Evolutionary conservation across 352 stramenopile genomes (phyloP), one percentile per base, ranked within the genome.

Genomic region (Phytophthora ramorum): DNA sequence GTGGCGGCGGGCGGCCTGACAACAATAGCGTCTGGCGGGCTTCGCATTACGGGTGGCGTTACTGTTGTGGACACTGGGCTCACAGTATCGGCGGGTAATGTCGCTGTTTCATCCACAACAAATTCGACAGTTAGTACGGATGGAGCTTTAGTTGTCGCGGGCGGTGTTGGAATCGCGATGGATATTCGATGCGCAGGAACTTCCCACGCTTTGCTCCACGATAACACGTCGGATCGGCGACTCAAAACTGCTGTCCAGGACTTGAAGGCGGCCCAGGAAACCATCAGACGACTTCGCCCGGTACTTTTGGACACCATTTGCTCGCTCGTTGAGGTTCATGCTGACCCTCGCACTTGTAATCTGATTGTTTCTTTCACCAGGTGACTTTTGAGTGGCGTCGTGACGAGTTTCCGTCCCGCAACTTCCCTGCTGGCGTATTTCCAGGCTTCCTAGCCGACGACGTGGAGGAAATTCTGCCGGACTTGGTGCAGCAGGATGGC

Each of bases 361-460:
- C 0, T 19, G 56, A 38, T 55, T 35, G 22, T 22, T 47, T 32
- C 7, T 51, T 2, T n/a, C 37, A 19, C 6, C n/a, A 89, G 79
- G 79, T 89, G 51, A 77, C 75, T 30, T 89, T 75, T 50, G 57
- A 81, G 37, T 89, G 79, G 79, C 63, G 75, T 0, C 71, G 67
- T 6, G 72, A 84, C 13, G 73, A 81, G 19, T 81, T 78, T 38
- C 75, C 75, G n/a, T 24, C 45, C 22, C 64, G 75, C n/a, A 55
- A 72, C 20, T 81, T 89, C n/a, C 75, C 76, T 5, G 9, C 37
- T 0, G 79, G 79, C 6, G 53, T 60, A 9, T 77, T 78, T 47
- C 45, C 73, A 0, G 85, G 85, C 0, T 92, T 93, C 59, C 58
- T 93, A 12, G 83, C 83, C 16, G 78, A 93, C 45, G 81, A 93